Conservation (phyloP, 179 eudicot species). For the Silene coronaria region DNA sequence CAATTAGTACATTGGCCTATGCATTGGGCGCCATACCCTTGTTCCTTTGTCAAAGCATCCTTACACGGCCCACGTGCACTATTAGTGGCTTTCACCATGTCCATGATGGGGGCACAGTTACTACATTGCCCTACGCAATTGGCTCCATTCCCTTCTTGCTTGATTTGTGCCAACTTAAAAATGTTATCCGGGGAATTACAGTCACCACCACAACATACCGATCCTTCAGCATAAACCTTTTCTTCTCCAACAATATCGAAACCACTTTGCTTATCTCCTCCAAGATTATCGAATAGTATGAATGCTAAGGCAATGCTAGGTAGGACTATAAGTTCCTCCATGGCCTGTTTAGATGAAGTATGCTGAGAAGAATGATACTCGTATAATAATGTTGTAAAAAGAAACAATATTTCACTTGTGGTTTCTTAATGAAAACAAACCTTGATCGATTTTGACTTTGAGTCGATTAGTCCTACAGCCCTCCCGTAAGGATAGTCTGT, state of each 20-base stretch:
- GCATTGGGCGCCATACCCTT: not conserved
- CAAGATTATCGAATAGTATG: conserved; percentile 45
- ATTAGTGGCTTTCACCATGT: not conserved
- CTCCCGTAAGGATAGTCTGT: conserved; percentile 67
- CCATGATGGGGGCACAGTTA: not conserved
- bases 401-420: not conserved
- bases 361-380: not conserved
- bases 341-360: conserved; percentile 36
- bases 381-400: not conserved
- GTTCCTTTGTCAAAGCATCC: not conserved
- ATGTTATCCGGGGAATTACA: too few relatives aligned
- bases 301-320: conserved; percentile 50
- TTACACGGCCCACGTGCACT: not conserved
- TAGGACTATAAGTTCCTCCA: conserved; percentile 59
- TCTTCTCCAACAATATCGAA: conserved; percentile 22
- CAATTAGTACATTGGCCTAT: conserved; percentile 1
- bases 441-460: conserved; percentile 51
- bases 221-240: not conserved
- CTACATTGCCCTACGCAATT: not conserved
- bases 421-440: conserved; percentile 27
- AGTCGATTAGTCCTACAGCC: conserved; percentile 63
- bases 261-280: conserved; percentile 41
- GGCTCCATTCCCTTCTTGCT: not conserved
- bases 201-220: too few relatives aligned
- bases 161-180: too few relatives aligned